These are phyloP conservation scores for Phylloboletellus chloephorus DNA, from an alignment of 1,284 basidiomycete species.

Conservation along the genomic window DNA sequence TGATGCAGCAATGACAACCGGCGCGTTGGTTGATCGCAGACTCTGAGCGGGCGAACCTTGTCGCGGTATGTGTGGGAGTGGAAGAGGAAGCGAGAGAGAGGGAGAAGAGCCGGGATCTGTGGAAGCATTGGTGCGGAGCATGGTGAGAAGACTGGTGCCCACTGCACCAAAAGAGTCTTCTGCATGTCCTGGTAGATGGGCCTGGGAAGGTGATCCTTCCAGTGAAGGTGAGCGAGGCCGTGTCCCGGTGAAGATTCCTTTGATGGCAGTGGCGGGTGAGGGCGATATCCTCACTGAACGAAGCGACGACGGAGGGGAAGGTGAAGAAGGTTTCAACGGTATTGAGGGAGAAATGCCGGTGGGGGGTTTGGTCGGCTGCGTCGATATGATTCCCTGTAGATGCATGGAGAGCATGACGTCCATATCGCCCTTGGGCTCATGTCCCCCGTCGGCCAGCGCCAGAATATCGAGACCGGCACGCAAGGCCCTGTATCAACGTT, in stretches of 20 bases:
- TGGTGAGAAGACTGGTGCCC: conserved; percentile 50
- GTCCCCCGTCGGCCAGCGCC: conserved; percentile 35
- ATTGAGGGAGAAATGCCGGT: conserved; percentile 12
- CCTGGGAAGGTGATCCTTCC: conserved; percentile 32
- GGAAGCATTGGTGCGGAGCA: conserved; percentile 43
- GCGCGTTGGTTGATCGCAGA: conserved; percentile 22
- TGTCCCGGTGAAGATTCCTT: conserved; percentile 50
- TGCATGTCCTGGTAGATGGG: conserved; percentile 18
- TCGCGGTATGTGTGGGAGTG: conserved; percentile 17
- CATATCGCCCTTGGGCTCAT: conserved; percentile 69
- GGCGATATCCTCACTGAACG: conserved; percentile 35
- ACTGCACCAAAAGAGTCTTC: conserved; percentile 52
- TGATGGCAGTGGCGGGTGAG: conserved; percentile 34
- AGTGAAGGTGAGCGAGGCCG: conserved; percentile 57
- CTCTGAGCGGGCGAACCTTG: conserved; percentile 30
- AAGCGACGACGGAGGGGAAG: conserved; percentile 42
- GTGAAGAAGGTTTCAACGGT: conserved; percentile 34
- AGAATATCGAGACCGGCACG: conserved; percentile 58
- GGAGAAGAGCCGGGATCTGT: conserved; percentile 24
- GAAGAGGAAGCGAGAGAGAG: conserved; percentile 21
- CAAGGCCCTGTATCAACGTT: conserved; percentile 43
- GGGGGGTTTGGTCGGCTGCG: conserved; percentile 20
- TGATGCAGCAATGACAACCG: conserved; percentile 25
- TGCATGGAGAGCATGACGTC: conserved; percentile 79
- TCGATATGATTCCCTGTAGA: conserved; percentile 49